A percentile compares a stretch with the other conserved stretches of the same genome.
phyloP scores from a whole-genome alignment of 2,329 filamentous ascomycete genomes.

The Parafenestella ontariensis region DNA sequence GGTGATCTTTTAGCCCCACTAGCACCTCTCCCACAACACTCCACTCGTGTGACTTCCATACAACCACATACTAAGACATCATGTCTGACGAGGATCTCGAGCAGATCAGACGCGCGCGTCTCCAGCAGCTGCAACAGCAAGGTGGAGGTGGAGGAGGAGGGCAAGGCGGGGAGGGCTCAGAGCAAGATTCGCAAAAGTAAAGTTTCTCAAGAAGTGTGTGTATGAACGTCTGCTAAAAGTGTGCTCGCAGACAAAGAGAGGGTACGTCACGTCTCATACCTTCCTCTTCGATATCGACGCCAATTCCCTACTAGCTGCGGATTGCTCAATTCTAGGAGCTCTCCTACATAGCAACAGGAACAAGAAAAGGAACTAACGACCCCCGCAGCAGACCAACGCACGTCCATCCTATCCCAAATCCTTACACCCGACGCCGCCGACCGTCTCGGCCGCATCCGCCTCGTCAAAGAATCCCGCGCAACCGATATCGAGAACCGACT shows the following conservation, averaged over 20 bases:
- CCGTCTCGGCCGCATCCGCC: conserved; percentile 88
- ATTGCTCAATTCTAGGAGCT: no score
- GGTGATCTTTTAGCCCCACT: background rate
- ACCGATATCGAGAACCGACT: conserved; percentile 90
- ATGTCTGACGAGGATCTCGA: conserved; percentile 74
- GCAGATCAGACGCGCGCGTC: conserved; percentile 89
- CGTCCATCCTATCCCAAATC: conserved; percentile 86
- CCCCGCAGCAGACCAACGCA: conserved; percentile 71
- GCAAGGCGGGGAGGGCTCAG: conserved; percentile 58
- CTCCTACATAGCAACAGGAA: conserved; percentile 27
- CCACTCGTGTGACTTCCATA: background rate
- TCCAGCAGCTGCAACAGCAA: conserved; percentile 87
- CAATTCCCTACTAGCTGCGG: background rate
- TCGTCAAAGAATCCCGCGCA: conserved; percentile 93
- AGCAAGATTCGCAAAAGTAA: conserved; percentile 66
- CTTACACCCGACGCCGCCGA: conserved; percentile 93
- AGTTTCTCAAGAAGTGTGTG: background rate
- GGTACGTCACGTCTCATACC: conserved; percentile 12
- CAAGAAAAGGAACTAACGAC: conserved; percentile 22
- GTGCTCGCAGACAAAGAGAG: conserved; percentile 26
- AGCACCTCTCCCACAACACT: background rate
- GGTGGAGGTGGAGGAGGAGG: conserved; percentile 63
- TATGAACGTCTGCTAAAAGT: background rate
- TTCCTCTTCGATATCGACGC: conserved; percentile 46
- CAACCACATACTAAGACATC: background rate